A percentile compares a stretch with the other conserved stretches of the same genome.
Conservation (phyloP, 257 asterid species). For the Eucommia ulmoides region DNA sequence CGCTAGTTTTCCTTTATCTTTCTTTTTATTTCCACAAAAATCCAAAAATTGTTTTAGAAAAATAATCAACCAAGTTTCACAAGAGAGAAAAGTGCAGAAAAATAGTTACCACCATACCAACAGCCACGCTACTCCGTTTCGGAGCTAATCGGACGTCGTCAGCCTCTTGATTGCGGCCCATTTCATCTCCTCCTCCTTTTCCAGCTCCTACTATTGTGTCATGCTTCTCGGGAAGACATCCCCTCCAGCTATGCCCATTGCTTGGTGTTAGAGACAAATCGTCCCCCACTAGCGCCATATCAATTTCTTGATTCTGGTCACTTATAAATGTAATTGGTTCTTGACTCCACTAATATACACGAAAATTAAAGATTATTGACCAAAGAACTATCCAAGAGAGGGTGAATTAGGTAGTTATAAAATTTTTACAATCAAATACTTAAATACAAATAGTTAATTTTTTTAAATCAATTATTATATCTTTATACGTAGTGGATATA, state of each 20-base stretch:
- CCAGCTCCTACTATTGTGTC: slow-evolving; percentile 39
- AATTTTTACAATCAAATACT: too few species aligned
- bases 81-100: too few species aligned
- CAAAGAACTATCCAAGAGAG: too few species aligned
- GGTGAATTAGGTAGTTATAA: too few species aligned
- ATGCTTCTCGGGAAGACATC: slow-evolving; percentile 50
- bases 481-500: too few species aligned
- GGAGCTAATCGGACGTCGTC: slow-evolving; percentile 59
- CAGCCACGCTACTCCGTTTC: slow-evolving; percentile 56
- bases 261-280: slow-evolving; percentile 39
- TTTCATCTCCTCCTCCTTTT: slow-evolving; percentile 69
- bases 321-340: neutral
- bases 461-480: too few species aligned
- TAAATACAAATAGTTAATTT: too few species aligned
- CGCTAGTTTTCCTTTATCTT: too few species aligned
- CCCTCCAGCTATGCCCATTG: slow-evolving; percentile 44
- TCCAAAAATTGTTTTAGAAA: too few species aligned
- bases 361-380: neutral
- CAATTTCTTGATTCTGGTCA: slow-evolving; percentile 9
- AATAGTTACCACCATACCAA: too few species aligned
- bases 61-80: too few species aligned
- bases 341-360: neutral
- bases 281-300: slow-evolving; percentile 39
- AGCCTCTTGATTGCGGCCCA: slow-evolving; percentile 90
- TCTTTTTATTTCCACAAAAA: too few species aligned